These are phyloP conservation scores for Coccomyxa subellipsoidea DNA, from an alignment of 163 green algal species.

Conservation along the genomic window DNA sequence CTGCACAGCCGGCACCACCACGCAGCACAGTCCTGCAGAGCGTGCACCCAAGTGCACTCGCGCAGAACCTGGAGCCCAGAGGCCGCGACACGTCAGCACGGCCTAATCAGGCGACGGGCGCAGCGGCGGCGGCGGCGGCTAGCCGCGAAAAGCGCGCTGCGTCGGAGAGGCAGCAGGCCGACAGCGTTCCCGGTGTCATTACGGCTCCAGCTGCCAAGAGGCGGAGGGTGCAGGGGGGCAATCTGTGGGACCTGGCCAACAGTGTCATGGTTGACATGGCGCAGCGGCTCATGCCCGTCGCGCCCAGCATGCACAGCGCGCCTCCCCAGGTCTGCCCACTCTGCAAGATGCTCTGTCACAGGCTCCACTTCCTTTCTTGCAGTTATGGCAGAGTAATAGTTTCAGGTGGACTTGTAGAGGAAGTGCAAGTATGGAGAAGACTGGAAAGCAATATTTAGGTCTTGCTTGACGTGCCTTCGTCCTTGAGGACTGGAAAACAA, in stretches of 20 bases:
- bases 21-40: too few relatives aligned
- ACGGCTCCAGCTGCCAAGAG: neutral
- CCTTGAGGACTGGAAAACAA: too few relatives aligned
- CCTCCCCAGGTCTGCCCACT: neutral
- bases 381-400: too few relatives aligned
- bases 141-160: neutral
- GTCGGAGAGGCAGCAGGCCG: neutral
- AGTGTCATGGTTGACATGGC: neutral
- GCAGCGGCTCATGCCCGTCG: neutral
- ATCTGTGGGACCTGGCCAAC: neutral
- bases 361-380: too few relatives aligned
- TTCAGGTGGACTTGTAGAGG: too few relatives aligned
- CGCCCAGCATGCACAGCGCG: neutral
- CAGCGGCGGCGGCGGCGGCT: neutral
- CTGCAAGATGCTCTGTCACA: too few relatives aligned
- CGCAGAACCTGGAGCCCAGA: neutral
- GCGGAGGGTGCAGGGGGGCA: neutral
- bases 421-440: too few relatives aligned
- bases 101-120: neutral
- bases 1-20: neutral
- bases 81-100: neutral
- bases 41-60: neutral
- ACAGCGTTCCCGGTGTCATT: neutral
- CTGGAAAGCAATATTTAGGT: too few relatives aligned
- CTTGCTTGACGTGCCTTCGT: too few relatives aligned